Evolutionary conservation across 192 early-diverging fungal species (phyloP).

Genomic region (Gaertneriomyces sp.): DNA sequence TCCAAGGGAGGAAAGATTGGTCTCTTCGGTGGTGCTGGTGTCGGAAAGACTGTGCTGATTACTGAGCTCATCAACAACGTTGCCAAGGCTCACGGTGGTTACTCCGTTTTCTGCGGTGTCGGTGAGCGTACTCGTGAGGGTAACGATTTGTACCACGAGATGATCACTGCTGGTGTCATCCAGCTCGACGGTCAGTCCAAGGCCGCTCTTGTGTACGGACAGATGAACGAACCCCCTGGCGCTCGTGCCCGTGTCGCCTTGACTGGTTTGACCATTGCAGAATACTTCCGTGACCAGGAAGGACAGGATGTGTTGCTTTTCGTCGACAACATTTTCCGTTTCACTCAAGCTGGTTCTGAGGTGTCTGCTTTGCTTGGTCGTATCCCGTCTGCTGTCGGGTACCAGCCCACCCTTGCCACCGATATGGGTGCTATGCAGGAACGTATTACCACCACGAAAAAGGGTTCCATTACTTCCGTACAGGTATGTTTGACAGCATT

Average conservation of each 20-base stretch:
- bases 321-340: slow-evolving; percentile 99
- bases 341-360: slow-evolving; percentile 99
- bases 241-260: slow-evolving; percentile 98
- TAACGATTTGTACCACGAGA: slow-evolving; percentile 99
- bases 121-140: slow-evolving; percentile 99
- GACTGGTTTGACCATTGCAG: slow-evolving; percentile 96
- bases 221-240: slow-evolving; percentile 99
- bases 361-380: slow-evolving; percentile 98
- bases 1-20: slow-evolving; percentile 97
- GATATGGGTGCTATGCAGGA: slow-evolving; percentile 99
- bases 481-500: slow-evolving; percentile 20
- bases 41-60: slow-evolving; percentile 99
- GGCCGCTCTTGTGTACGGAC: slow-evolving; percentile 94
- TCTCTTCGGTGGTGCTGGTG: slow-evolving; percentile 98
- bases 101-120: slow-evolving; percentile 97
- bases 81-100: slow-evolving; percentile 98
- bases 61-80: slow-evolving; percentile 99
- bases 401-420: slow-evolving; percentile 97
- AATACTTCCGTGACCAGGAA: slow-evolving; percentile 99
- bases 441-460: slow-evolving; percentile 99
- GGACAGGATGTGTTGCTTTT: slow-evolving; percentile 99
- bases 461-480: slow-evolving; percentile 99
- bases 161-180: slow-evolving; percentile 95
- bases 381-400: slow-evolving; percentile 99
- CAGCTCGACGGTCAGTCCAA: slow-evolving; percentile 91